These are phyloP conservation scores for Mycena galopus DNA, from an alignment of 768 basidiomycete species.

Conservation along the genomic window DNA sequence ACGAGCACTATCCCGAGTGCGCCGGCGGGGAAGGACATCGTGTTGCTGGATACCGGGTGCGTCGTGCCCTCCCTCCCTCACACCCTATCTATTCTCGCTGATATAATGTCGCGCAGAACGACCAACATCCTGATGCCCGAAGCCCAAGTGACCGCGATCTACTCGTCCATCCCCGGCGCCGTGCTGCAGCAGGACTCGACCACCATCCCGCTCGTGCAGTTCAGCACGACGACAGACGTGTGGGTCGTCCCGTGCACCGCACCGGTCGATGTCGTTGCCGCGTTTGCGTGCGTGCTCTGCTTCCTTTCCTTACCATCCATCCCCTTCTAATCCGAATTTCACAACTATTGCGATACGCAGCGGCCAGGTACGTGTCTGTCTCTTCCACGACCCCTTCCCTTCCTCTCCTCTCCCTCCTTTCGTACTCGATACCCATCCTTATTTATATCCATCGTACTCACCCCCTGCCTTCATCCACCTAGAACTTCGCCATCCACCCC, in stretches of 20 bases:
- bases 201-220: neutral
- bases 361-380: no score
- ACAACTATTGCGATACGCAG: no score
- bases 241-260: slow-evolving; percentile 15
- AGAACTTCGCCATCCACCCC: slow-evolving; percentile 12
- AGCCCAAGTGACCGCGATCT: no score
- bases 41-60: slow-evolving; percentile 11
- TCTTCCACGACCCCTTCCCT: neutral
- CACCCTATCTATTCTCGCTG: no score
- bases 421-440: no score
- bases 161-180: slow-evolving; percentile 8
- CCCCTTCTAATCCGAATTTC: no score
- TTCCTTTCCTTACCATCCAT: no score
- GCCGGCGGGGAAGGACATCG: slow-evolving; percentile 5
- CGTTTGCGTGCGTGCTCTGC: slow-evolving; percentile 10
- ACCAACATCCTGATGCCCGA: no score
- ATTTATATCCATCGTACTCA: no score
- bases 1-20: neutral
- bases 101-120: neutral
- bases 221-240: neutral
- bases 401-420: no score
- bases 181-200: neutral
- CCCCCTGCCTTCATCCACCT: no score
- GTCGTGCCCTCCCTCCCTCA: no score
- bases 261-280: neutral